Conservation (phyloP, 1,284 basidiomycete genomes). For the Fomitopsis betulina region DNA sequence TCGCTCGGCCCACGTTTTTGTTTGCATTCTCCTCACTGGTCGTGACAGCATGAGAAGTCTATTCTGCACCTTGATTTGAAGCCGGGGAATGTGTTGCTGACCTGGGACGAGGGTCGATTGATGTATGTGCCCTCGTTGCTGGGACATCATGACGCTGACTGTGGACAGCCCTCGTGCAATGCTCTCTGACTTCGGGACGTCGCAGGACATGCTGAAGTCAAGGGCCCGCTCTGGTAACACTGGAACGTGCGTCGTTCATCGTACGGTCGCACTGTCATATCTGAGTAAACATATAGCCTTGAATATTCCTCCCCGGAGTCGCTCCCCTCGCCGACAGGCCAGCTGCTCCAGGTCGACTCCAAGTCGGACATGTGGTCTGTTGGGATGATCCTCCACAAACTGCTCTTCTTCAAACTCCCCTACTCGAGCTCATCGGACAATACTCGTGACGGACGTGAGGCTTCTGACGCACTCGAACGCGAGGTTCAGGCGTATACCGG, state of each 20-base stretch:
- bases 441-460: constrained; percentile 47
- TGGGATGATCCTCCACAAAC: constrained; percentile 90
- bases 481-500: constrained; percentile 79
- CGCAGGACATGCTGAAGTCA: constrained; percentile 79
- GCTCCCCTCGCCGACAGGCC: constrained; percentile 65
- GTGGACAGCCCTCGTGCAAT: constrained; percentile 69
- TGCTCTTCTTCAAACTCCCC: constrained; percentile 84
- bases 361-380: constrained; percentile 89
- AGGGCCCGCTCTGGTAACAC: constrained; percentile 82
- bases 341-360: constrained; percentile 72
- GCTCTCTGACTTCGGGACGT: constrained; percentile 94
- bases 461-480: constrained; percentile 60
- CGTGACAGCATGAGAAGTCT: constrained; percentile 69
- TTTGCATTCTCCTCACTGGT: neutral
- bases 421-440: constrained; percentile 64
- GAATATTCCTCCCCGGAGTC: constrained; percentile 88
- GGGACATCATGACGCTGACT: neutral
- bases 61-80: constrained; percentile 92
- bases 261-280: neutral
- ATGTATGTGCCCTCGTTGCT: constrained; percentile 44
- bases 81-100: constrained; percentile 88
- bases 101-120: constrained; percentile 86
- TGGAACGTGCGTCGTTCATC: constrained; percentile 68
- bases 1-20: constrained; percentile 7
- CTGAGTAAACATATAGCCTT: constrained; percentile 38